A percentile compares a stretch with the other conserved stretches of the same genome.
These are phyloP conservation scores for Saccharomycopsis fibuligera DNA, from an alignment of 805 yeast species.

Conservation along the genomic window DNA sequence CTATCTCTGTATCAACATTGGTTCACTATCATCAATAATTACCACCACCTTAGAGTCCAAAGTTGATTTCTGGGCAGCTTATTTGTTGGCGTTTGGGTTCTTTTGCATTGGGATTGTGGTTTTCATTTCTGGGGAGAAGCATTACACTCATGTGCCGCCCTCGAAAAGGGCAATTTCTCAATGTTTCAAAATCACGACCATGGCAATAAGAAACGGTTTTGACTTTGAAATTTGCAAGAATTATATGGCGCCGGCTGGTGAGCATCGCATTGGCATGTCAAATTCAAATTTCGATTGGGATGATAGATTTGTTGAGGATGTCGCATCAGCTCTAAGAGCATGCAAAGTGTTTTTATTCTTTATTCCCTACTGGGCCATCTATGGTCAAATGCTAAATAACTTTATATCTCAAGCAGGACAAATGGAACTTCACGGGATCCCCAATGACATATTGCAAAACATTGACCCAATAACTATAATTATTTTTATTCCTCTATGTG, in stretches of 20 bases:
- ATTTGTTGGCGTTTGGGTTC: slow-evolving; percentile 42
- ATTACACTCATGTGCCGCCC: slow-evolving; percentile 26
- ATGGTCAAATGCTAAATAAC: slow-evolving; percentile 34
- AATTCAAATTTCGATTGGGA: too few species aligned
- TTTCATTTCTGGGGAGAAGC: slow-evolving; percentile 30
- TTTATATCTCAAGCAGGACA: slow-evolving; percentile 46
- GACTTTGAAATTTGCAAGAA: too few species aligned
- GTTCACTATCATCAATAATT: slow-evolving; percentile 47
- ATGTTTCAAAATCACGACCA: slow-evolving; percentile 35
- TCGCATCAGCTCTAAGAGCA: slow-evolving; percentile 55
- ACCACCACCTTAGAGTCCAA: slow-evolving; percentile 45
- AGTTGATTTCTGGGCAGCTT: slow-evolving; percentile 51
- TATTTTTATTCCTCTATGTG: slow-evolving; percentile 44
- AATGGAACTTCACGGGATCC: slow-evolving; percentile 46
- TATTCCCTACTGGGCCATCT: slow-evolving; percentile 9
- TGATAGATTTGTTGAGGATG: slow-evolving; percentile 54
- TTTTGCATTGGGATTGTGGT: slow-evolving; percentile 47
- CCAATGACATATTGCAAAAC: slow-evolving; percentile 49
- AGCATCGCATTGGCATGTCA: too few species aligned
- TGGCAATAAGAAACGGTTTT: slow-evolving; percentile 33
- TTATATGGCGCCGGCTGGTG: too few species aligned
- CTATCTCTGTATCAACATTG: slow-evolving; percentile 51
- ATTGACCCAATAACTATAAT: slow-evolving; percentile 53
- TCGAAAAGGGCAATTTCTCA: slow-evolving; percentile 43
- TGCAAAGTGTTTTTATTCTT: slow-evolving; percentile 30